These are phyloP conservation scores for Phoma sp. DNA, from an alignment of 2,329 filamentous ascomycete genomes.

Conservation along the genomic window DNA sequence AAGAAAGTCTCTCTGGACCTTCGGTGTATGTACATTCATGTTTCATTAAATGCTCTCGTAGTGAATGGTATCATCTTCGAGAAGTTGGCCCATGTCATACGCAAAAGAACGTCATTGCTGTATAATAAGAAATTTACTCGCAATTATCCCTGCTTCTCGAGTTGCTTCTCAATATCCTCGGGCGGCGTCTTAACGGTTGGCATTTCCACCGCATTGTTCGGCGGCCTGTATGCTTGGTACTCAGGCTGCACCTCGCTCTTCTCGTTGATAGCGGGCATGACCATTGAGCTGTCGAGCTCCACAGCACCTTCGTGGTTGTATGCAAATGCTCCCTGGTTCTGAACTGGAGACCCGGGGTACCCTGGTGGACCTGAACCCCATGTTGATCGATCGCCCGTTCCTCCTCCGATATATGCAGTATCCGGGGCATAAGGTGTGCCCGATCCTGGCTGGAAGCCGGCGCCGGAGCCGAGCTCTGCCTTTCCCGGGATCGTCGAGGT, in stretches of 20 bases:
- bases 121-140: neutral
- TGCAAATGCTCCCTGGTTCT: constrained; percentile 11
- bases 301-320: constrained; percentile 19
- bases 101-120: constrained; percentile 8
- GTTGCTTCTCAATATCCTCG: constrained; percentile 29
- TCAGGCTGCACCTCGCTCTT: constrained; percentile 18
- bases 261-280: constrained; percentile 22
- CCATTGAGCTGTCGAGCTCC: constrained; percentile 28
- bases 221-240: constrained; percentile 39
- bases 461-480: constrained; percentile 40
- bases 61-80: constrained; percentile 12
- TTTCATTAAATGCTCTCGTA: neutral
- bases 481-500: constrained; percentile 34
- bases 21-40: constrained; percentile 4
- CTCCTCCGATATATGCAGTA: constrained; percentile 40
- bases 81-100: neutral
- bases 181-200: constrained; percentile 29
- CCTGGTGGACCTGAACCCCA: constrained; percentile 38
- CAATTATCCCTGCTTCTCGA: constrained; percentile 2
- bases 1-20: neutral
- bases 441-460: constrained; percentile 33
- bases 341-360: constrained; percentile 31
- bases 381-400: constrained; percentile 26
- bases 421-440: constrained; percentile 34
- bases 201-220: constrained; percentile 24